These are phyloP conservation scores for Phyllachora maydis DNA, from an alignment of 2,329 filamentous ascomycete genomes.

Conservation along the genomic window DNA sequence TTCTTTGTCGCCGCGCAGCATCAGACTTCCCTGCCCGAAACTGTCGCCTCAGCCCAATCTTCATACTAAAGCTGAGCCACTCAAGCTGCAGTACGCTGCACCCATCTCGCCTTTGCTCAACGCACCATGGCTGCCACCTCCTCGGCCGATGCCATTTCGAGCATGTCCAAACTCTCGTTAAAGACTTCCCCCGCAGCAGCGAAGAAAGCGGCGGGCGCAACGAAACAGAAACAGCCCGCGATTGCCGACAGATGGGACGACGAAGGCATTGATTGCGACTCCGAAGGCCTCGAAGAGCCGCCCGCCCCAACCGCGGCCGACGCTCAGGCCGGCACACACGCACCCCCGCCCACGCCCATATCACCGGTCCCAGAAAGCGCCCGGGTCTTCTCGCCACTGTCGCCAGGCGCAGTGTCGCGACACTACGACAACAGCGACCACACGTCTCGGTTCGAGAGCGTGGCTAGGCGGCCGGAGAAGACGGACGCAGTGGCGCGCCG, in stretches of 20 bases:
- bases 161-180: conserved; percentile 7
- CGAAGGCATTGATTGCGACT: conserved; percentile 5
- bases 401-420: background rate
- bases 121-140: too few species aligned
- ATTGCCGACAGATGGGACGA: conserved; percentile 10
- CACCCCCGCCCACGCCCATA: conserved; percentile 50
- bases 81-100: too few species aligned
- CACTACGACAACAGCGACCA: conserved; percentile 1
- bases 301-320: conserved; percentile 1
- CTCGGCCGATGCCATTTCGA: conserved; percentile 5
- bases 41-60: too few species aligned
- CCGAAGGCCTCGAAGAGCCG: conserved; percentile 2
- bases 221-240: conserved; percentile 3
- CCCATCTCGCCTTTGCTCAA: too few species aligned
- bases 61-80: too few species aligned
- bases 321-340: conserved; percentile 10
- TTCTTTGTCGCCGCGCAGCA: too few species aligned
- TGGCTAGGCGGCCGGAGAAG: conserved; percentile 68
- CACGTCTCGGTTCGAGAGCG: conserved; percentile 1
- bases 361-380: conserved; percentile 24
- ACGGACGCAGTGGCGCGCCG: conserved; percentile 78
- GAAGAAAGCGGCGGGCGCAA: conserved; percentile 1
- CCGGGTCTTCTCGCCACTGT: conserved; percentile 8
- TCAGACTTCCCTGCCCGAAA: too few species aligned
- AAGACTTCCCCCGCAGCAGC: too few species aligned